Evolutionary conservation across 75 land plant genomes (phyloP).

Genomic region (Pinus albicaulis): DNA sequence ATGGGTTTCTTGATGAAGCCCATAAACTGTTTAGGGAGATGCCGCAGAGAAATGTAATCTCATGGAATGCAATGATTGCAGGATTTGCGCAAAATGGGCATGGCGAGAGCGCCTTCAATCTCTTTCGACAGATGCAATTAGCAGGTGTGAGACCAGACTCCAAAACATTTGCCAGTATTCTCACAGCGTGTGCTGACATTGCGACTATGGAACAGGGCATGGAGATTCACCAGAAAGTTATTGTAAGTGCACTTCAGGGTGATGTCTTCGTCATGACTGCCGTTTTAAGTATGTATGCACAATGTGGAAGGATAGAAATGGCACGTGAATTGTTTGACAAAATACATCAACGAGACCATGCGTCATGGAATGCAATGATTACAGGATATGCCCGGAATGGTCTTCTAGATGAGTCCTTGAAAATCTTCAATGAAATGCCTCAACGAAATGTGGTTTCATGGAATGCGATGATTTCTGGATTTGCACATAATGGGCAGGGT

Average conservation of each 20-base stretch:
- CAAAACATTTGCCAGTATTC: conserved; percentile 27
- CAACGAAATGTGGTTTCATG: conserved; percentile 6
- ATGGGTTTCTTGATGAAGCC: conserved; percentile 21
- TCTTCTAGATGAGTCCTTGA: not conserved
- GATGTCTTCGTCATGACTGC: conserved; percentile 25
- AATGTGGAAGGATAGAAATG: conserved; percentile 22
- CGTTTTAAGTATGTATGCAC: conserved; percentile 37
- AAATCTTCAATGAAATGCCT: conserved; percentile 5
- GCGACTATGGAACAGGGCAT: conserved; percentile 19
- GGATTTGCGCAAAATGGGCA: conserved; percentile 29
- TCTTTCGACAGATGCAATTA: conserved; percentile 44
- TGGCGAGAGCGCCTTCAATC: conserved; percentile 28
- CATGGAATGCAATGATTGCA: conserved; percentile 66
- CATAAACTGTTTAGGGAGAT: conserved; percentile 31
- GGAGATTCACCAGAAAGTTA: conserved; percentile 23
- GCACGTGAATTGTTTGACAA: conserved; percentile 34
- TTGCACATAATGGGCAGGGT: conserved; percentile 4
- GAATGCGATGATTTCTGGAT: conserved; percentile 20
- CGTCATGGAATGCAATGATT: conserved; percentile 18
- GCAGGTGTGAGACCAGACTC: conserved; percentile 14
- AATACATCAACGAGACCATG: not conserved
- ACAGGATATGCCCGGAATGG: conserved; percentile 12
- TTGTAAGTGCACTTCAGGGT: conserved; percentile 14
- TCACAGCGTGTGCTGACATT: conserved; percentile 24
- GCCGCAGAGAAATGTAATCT: conserved; percentile 34